These are phyloP conservation scores for Ceratopteris richardii DNA, from an alignment of 75 land plant species.

Conservation along the genomic window DNA sequence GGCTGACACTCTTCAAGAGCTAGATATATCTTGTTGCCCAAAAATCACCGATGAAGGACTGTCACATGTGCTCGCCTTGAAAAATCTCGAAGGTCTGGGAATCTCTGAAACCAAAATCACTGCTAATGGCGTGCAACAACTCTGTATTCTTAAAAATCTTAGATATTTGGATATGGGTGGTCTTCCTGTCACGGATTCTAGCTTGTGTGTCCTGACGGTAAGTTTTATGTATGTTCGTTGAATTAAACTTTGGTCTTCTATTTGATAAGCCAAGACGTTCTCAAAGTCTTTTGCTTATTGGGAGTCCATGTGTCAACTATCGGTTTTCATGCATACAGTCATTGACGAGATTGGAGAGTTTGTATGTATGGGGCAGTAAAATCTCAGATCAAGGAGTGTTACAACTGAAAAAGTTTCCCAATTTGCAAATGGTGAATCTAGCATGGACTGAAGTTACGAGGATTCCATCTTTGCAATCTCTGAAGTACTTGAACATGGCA, in stretches of 20 bases:
- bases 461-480: constrained; percentile 43
- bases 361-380: constrained; percentile 87
- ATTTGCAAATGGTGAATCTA: constrained; percentile 52
- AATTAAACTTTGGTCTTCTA: not conserved
- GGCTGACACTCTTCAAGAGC: constrained; percentile 48
- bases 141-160: constrained; percentile 47
- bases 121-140: constrained; percentile 40
- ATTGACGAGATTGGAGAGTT: constrained; percentile 45
- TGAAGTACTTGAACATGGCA: constrained; percentile 66
- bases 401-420: constrained; percentile 39
- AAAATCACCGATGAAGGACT: constrained; percentile 71
- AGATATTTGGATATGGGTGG: constrained; percentile 77
- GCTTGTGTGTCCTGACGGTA: constrained; percentile 63
- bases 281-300: too few species aligned
- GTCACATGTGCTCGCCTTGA: constrained; percentile 46
- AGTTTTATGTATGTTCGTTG: not conserved
- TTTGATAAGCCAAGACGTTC: not conserved
- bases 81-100: constrained; percentile 50
- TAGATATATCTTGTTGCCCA: constrained; percentile 64
- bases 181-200: constrained; percentile 65
- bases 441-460: constrained; percentile 79
- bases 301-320: too few species aligned
- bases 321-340: constrained; percentile 24
- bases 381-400: constrained; percentile 59
- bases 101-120: constrained; percentile 71